A percentile compares a stretch with the other conserved stretches of the same genome.
Conservation (phyloP, 352 stramenopile genomes). For the Phytophthora pinifolia region DNA sequence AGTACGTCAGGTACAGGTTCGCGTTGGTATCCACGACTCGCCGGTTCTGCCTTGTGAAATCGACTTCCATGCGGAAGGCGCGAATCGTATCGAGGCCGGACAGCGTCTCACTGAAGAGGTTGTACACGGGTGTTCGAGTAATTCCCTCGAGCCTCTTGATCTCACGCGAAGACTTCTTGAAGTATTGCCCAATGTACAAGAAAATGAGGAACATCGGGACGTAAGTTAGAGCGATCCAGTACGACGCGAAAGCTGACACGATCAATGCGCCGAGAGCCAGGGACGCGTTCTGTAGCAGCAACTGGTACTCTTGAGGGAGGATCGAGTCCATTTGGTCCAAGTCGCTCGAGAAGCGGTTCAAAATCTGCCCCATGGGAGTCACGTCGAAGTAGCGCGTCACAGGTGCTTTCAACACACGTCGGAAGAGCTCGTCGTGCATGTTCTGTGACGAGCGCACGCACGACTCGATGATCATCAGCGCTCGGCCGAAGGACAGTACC, state of each 20-base stretch:
- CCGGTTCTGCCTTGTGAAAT: slow-evolving; percentile 42
- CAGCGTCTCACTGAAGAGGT: slow-evolving; percentile 91
- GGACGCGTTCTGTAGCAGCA: slow-evolving; percentile 25
- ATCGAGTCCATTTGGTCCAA: slow-evolving; percentile 47
- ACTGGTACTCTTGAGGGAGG: slow-evolving; percentile 43
- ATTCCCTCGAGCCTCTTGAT: slow-evolving; percentile 93
- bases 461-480: slow-evolving; percentile 29
- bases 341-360: slow-evolving; percentile 58
- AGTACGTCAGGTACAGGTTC: slow-evolving; percentile 50
- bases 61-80: slow-evolving; percentile 46
- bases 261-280: slow-evolving; percentile 36
- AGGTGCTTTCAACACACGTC: slow-evolving; percentile 41
- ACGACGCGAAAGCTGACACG: slow-evolving; percentile 42
- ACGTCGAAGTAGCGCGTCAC: slow-evolving; percentile 55
- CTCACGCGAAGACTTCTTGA: slow-evolving; percentile 77
- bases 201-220: slow-evolving; percentile 65
- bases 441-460: slow-evolving; percentile 30
- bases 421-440: slow-evolving; percentile 42
- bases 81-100: slow-evolving; percentile 90
- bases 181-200: slow-evolving; percentile 73
- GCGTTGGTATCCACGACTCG: slow-evolving; percentile 43
- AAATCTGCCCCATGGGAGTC: slow-evolving; percentile 51
- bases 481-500: slow-evolving; percentile 19
- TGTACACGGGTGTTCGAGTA: slow-evolving; percentile 88
- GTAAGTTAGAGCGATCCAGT: slow-evolving; percentile 47